Evolutionary conservation across 2,329 filamentous ascomycete genomes (phyloP), one percentile per base, ranked within the genome.

Genomic region (Phialocephala subalpina): DNA sequence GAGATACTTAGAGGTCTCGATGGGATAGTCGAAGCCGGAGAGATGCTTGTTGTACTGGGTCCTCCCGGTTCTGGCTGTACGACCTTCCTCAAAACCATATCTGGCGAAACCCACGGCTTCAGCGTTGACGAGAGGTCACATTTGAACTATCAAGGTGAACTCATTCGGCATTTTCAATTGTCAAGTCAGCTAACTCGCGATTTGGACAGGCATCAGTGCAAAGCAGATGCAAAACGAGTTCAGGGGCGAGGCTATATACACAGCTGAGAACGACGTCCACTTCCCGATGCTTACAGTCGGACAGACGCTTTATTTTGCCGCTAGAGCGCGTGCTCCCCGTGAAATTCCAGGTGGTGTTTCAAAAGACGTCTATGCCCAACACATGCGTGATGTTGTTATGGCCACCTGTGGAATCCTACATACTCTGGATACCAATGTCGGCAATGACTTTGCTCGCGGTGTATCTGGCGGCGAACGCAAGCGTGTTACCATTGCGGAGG

Each of bases 401-500:
- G 90, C 90, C 25, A 78, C 90, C 0, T 92, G 92, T 71, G 90
- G 90, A 70, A 86, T 93, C 35, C 87, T 86, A 47, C 90, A 93
- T 73, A 91, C 90, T 0, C 82, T 90, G 73, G 84, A 89, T 66
- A 93, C 91, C 12, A 90, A 88, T 70, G 89, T 94, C 8, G 92
- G 92, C 18, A 88, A 92, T 67, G 90, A 92, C 71, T 87, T 90
- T 56, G 82, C 93, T 16, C 87, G 71, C 52, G 92, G 92, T 53
- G 85, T 92, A 0, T 89, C 86, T 4, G 90, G 90, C 27, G 89
- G 89, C 35, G 89, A 92, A 75, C 82, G 89, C 64, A 93, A 96
- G 80, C 88, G 93, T 74, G 92, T 95, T 2, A 91, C 88, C n/a
- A 93, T 95, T 68, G 91, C 90, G 0, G 92, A 95, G 77, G 92